A percentile compares a stretch with the other conserved stretches of the same genome.
phyloP scores from a whole-genome alignment of 1,139 yeast species.

The Blastobotrys ciferrii region DNA sequence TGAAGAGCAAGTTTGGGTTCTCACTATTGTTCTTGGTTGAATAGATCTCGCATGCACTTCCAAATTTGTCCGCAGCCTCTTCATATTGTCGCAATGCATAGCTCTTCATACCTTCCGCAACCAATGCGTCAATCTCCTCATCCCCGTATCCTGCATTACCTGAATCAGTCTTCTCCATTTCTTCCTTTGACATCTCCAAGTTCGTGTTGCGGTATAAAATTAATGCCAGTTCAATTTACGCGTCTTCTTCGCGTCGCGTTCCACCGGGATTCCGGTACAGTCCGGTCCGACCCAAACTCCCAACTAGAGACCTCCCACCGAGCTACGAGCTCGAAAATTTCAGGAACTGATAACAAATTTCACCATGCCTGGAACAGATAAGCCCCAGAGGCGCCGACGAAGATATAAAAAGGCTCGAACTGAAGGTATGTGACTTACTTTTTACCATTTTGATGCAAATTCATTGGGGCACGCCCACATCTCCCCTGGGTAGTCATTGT shows the following conservation, averaged over 20 bases:
- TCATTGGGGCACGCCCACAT: too few relatives aligned
- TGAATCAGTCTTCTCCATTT: not conserved
- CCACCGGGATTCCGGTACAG: not conserved
- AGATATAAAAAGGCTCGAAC: slow-evolving; percentile 36
- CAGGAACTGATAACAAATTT: not conserved
- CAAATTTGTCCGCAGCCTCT: slow-evolving; percentile 66
- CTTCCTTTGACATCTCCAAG: not conserved
- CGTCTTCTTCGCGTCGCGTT: slow-evolving; percentile 3
- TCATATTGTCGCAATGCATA: slow-evolving; percentile 67
- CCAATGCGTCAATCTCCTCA: slow-evolving; percentile 43
- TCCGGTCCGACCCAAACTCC: not conserved
- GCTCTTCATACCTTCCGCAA: slow-evolving; percentile 59
- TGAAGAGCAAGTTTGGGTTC: slow-evolving; percentile 67
- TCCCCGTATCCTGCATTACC: slow-evolving; percentile 11
- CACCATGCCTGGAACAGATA: slow-evolving; percentile 17
- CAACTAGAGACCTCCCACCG: not conserved
- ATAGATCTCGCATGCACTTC: slow-evolving; percentile 65
- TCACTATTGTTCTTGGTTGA: slow-evolving; percentile 53
- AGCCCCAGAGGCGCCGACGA: slow-evolving; percentile 27
- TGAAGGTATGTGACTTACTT: slow-evolving; percentile 27
- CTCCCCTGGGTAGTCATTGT: too few relatives aligned
- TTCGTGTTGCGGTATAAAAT: not conserved
- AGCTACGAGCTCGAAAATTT: not conserved
- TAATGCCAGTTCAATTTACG: not conserved
- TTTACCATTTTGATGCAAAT: too few relatives aligned